phyloP scores from a whole-genome alignment of 1,139 yeast genomes.

The Zygosaccharomyces sapae region DNA sequence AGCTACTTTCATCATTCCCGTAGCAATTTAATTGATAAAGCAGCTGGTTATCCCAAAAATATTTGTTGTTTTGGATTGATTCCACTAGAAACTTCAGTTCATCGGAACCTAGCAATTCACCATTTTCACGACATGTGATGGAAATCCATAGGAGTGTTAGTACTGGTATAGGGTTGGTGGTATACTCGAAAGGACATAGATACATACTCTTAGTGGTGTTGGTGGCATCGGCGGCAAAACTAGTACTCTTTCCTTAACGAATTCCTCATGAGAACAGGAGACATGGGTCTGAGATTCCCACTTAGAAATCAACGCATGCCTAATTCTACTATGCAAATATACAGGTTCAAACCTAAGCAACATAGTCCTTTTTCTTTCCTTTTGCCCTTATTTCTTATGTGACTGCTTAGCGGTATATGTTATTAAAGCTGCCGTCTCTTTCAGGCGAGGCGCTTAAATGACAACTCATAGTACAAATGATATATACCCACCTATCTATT shows the following conservation, averaged over 20 bases:
- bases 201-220: slow-evolving; percentile 11
- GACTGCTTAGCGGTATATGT: neutral
- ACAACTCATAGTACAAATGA: neutral
- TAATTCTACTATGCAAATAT: neutral
- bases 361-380: too few species aligned
- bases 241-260: neutral
- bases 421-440: neutral
- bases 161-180: neutral
- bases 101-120: neutral
- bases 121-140: slow-evolving; percentile 5
- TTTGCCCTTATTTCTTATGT: neutral
- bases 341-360: slow-evolving; percentile 2
- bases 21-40: slow-evolving; percentile 9
- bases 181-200: neutral
- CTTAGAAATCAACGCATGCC: slow-evolving; percentile 2
- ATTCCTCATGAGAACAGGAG: slow-evolving; percentile 2
- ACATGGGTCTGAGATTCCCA: slow-evolving; percentile 5
- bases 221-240: slow-evolving; percentile 17
- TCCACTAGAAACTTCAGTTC: neutral
- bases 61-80: neutral
- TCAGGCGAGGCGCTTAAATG: neutral
- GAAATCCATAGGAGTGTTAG: slow-evolving; percentile 3
- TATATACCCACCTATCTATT: slow-evolving; percentile 34
- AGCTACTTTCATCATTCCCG: neutral
- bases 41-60: slow-evolving; percentile 19